A percentile compares a stretch with the other conserved stretches of the same genome.
Evolutionary conservation across 2,329 filamentous ascomycete species (phyloP).

Genomic region (Scedosporium dehoogii): DNA sequence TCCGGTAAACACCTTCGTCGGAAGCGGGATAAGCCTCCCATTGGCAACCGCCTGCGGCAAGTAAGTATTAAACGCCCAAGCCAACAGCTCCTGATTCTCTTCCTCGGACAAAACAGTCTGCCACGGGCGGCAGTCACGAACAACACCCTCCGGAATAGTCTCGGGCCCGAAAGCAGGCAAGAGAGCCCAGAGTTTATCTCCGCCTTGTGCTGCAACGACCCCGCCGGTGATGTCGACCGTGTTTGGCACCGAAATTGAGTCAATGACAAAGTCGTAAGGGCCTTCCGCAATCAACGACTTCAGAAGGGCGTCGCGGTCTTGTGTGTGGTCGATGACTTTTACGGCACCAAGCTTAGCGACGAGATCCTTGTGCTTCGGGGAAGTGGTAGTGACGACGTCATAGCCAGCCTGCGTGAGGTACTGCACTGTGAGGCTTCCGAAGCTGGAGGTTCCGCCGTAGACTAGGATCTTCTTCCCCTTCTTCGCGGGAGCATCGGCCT

Average conservation of each 20-base stretch:
- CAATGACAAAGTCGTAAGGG: constrained; percentile 18
- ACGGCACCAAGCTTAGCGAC: constrained; percentile 19
- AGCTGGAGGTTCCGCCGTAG: constrained; percentile 21
- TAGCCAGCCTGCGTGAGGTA: constrained; percentile 18
- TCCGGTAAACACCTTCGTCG: background rate
- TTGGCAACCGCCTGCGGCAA: background rate
- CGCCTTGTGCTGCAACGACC: constrained; percentile 8
- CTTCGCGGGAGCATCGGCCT: constrained; percentile 6
- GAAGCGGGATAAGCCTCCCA: background rate
- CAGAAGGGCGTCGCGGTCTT: constrained; percentile 11
- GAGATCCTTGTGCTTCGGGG: constrained; percentile 17
- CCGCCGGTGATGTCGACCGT: constrained; percentile 13
- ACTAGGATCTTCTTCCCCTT: constrained; percentile 20
- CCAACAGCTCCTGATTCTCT: background rate
- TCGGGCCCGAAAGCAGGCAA: background rate
- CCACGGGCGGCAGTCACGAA: background rate
- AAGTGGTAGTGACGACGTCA: constrained; percentile 23
- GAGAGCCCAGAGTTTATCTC: constrained; percentile 4
- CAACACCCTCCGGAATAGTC: constrained; percentile 1
- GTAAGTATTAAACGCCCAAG: background rate
- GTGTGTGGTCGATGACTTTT: constrained; percentile 17
- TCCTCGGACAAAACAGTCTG: background rate
- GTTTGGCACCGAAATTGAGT: constrained; percentile 17
- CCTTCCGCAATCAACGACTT: constrained; percentile 15
- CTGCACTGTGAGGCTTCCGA: constrained; percentile 19